Conservation (phyloP, 192 early-diverging fungal genomes). For the Podochytrium sp. region DNA sequence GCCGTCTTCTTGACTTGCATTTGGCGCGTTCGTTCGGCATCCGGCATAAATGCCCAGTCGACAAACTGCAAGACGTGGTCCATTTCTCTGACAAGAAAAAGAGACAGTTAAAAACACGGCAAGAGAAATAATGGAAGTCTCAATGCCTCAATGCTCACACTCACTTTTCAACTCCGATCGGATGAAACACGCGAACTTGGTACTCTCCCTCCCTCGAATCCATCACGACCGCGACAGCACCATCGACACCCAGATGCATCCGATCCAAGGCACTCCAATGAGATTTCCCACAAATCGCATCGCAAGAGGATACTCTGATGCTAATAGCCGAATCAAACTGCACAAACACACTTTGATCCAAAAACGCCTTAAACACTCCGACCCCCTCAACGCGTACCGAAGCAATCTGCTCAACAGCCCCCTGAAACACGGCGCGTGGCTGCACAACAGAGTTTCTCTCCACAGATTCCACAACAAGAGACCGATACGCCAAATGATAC, state of each 20-base stretch:
- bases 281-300: not conserved
- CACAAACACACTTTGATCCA: not conserved
- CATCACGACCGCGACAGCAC: not conserved
- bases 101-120: not conserved
- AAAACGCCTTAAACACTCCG: conserved; percentile 1
- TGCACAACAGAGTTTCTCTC: not conserved
- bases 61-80: not conserved
- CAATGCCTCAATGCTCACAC: no score
- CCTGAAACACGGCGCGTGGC: not conserved
- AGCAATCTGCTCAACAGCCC: not conserved
- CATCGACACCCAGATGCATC: not conserved
- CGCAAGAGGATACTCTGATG: not conserved
- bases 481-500: not conserved
- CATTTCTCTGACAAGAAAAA: not conserved
- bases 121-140: no score
- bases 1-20: not conserved
- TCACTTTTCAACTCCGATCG: conserved; percentile 19
- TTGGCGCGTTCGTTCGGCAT: not conserved
- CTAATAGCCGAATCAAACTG: not conserved
- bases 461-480: not conserved
- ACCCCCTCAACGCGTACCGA: not conserved
- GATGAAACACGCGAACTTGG: not conserved
- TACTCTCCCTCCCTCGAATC: not conserved
- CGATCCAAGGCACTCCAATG: not conserved
- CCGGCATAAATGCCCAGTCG: not conserved